These are phyloP conservation scores for Cucurbita maxima DNA, from an alignment of 306 rosid genomes.

Conservation along the genomic window DNA sequence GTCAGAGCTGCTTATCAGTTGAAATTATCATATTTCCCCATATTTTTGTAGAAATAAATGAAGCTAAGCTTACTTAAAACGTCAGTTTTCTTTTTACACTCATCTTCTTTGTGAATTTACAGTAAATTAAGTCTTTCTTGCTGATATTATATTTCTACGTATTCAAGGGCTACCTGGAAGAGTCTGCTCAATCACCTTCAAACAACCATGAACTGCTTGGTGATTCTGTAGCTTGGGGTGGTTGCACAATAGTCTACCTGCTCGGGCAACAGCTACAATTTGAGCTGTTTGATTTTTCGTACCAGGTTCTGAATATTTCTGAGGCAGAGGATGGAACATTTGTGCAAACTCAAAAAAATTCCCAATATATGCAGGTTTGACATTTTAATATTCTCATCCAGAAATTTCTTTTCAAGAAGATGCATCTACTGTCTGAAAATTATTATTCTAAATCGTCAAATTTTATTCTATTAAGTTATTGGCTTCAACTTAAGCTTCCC, in stretches of 20 bases:
- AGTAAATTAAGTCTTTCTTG: background rate
- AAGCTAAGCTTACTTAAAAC: background rate
- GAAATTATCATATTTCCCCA: background rate
- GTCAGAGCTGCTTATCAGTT: background rate
- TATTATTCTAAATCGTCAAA: no score
- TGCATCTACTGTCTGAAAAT: no score
- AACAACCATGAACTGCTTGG: conserved; percentile 66
- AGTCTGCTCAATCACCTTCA: conserved; percentile 50
- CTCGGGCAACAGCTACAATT: conserved; percentile 96
- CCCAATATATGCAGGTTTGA: conserved; percentile 56
- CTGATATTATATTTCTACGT: conserved; percentile 19
- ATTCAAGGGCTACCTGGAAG: conserved; percentile 75
- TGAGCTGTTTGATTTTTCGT: conserved; percentile 92
- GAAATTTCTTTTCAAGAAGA: background rate
- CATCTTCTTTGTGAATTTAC: background rate
- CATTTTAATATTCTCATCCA: background rate
- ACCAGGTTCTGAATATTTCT: conserved; percentile 84
- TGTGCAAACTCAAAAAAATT: conserved; percentile 41
- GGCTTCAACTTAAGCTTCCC: no score
- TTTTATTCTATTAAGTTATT: no score
- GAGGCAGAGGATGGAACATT: conserved; percentile 70
- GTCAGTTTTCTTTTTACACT: background rate
- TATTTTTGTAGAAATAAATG: background rate
- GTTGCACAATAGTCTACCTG: conserved; percentile 88
- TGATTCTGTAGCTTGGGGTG: conserved; percentile 99